Percentiles rank a stretch among this genome's conserved stretches.
Conservation (phyloP, 106 monocot species). For the Dioscorea zingiberensis region DNA sequence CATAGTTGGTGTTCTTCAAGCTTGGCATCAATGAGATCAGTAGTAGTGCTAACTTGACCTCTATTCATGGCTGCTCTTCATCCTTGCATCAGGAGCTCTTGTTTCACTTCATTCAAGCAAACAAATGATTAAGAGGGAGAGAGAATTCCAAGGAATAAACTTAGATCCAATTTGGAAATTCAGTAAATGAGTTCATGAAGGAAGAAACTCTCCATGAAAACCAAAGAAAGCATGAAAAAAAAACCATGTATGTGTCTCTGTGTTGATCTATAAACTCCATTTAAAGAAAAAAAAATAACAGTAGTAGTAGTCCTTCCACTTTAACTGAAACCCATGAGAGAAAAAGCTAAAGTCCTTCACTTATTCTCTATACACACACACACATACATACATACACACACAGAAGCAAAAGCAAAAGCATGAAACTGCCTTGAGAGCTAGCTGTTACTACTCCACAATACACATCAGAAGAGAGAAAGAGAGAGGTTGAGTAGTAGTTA, state of each 20-base stretch:
- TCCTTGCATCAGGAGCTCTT: too few species aligned
- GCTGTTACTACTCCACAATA: slow-evolving; percentile 24
- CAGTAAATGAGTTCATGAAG: too few species aligned
- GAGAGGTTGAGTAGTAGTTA: neutral
- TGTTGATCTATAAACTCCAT: slow-evolving; percentile 12
- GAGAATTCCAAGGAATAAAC: too few species aligned
- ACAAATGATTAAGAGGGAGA: too few species aligned
- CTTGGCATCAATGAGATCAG: slow-evolving; percentile 73
- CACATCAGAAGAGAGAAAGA: too few species aligned
- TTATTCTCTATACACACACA: too few species aligned
- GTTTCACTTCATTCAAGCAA: too few species aligned
- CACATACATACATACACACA: too few species aligned
- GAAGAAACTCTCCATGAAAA: too few species aligned
- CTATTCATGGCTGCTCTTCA: slow-evolving; percentile 24
- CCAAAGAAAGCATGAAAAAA: neutral
- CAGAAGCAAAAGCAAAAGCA: slow-evolving; percentile 31
- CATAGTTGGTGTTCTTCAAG: slow-evolving; percentile 65
- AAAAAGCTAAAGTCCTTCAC: slow-evolving; percentile 34
- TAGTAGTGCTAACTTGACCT: slow-evolving; percentile 31
- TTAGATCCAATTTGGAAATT: too few species aligned
- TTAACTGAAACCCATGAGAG: slow-evolving; percentile 57
- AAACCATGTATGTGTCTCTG: neutral
- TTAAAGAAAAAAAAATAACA: too few species aligned
- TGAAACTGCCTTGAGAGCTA: slow-evolving; percentile 24
- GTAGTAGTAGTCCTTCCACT: slow-evolving; percentile 28